These are phyloP conservation scores for Gossypium turneri DNA, from an alignment of 345 rosid genomes.

Conservation along the genomic window DNA sequence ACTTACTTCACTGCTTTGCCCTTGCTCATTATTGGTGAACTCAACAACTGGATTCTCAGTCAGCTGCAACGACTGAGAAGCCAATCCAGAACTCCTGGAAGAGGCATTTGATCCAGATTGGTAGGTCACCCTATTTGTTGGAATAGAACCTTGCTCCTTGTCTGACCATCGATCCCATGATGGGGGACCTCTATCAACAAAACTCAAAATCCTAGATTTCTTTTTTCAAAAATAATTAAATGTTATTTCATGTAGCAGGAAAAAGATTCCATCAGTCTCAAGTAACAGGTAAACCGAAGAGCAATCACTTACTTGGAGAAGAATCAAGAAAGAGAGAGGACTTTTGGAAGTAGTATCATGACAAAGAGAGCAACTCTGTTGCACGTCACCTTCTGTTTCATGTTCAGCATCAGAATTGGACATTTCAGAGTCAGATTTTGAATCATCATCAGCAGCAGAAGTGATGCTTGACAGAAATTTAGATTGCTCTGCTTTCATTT, in stretches of 20 bases:
- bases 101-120: constrained; percentile 30
- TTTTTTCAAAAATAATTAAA: constrained; percentile 31
- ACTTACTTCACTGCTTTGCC: constrained; percentile 40
- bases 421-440: constrained; percentile 43
- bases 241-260: constrained; percentile 8
- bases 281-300: constrained; percentile 14
- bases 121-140: constrained; percentile 30
- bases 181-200: constrained; percentile 63
- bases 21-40: constrained; percentile 38
- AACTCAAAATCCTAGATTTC: constrained; percentile 89
- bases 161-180: constrained; percentile 59
- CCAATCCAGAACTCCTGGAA: constrained; percentile 32
- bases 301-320: constrained; percentile 70
- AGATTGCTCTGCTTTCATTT: constrained; percentile 94
- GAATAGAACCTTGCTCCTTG: constrained; percentile 27
- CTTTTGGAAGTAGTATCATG: constrained; percentile 66
- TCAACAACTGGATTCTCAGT: constrained; percentile 47
- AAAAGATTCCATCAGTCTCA: constrained; percentile 4
- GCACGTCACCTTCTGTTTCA: constrained; percentile 37
- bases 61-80: constrained; percentile 40
- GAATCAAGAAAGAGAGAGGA: constrained; percentile 77
- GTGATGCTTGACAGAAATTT: constrained; percentile 74
- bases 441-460: constrained; percentile 42
- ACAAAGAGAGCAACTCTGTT: constrained; percentile 86
- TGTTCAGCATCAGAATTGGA: constrained; percentile 35